phyloP scores from a whole-genome alignment of 2,329 filamentous ascomycete genomes.

The Dissoconium aciculare region DNA sequence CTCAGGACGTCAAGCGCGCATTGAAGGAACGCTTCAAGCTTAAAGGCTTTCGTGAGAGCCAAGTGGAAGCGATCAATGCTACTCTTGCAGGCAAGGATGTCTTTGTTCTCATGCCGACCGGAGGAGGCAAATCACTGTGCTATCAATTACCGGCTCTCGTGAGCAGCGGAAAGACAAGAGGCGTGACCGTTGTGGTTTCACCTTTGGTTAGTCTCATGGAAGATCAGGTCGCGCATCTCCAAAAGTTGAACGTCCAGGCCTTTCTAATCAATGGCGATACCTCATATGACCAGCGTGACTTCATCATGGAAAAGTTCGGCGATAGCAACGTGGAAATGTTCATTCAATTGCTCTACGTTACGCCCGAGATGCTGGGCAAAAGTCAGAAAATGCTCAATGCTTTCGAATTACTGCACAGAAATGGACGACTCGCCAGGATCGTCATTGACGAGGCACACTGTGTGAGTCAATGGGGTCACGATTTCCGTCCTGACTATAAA shows the following conservation, averaged over 20 bases:
- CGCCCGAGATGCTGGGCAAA: slow-evolving; percentile 89
- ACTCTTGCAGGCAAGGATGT: slow-evolving; percentile 76
- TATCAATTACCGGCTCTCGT: slow-evolving; percentile 89
- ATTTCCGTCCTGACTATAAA: slow-evolving; percentile 95
- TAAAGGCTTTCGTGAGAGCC: slow-evolving; percentile 74
- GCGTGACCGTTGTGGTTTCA: slow-evolving; percentile 88
- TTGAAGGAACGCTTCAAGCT: slow-evolving; percentile 74
- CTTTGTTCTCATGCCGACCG: slow-evolving; percentile 95
- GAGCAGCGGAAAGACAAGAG: slow-evolving; percentile 61
- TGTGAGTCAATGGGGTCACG: slow-evolving; percentile 97
- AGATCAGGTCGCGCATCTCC: slow-evolving; percentile 80
- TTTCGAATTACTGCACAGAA: slow-evolving; percentile 53
- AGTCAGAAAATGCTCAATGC: slow-evolving; percentile 52
- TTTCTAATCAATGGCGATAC: slow-evolving; percentile 70
- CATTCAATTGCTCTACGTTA: slow-evolving; percentile 83
- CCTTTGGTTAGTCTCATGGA: slow-evolving; percentile 92
- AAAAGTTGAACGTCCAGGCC: slow-evolving; percentile 60
- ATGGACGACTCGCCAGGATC: slow-evolving; percentile 64
- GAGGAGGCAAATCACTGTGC: slow-evolving; percentile 89
- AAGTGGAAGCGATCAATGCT: slow-evolving; percentile 89
- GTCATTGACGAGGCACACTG: slow-evolving; percentile 99
- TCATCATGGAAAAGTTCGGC: slow-evolving; percentile 51
- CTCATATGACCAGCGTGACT: slow-evolving; percentile 43
- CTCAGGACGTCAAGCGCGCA: slow-evolving; percentile 64
- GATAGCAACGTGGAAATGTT: slow-evolving; percentile 54